Conservation (phyloP, 202 grass and related monocot species). For the Eragrostis tef region DNA sequence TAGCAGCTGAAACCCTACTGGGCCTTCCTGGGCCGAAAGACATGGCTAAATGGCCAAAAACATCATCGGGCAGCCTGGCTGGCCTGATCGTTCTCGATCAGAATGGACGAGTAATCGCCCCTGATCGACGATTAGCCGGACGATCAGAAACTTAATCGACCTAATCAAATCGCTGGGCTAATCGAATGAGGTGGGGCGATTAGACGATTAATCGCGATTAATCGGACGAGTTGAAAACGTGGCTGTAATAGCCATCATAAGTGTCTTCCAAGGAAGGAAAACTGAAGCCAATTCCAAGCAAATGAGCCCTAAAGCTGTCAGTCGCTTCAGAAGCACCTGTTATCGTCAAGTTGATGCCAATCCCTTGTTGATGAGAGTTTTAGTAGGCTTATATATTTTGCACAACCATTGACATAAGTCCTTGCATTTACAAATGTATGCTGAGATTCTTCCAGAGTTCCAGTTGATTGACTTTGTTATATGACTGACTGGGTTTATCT, state of each 20-base stretch:
- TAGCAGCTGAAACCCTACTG: too few relatives aligned
- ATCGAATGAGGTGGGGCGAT: too few relatives aligned
- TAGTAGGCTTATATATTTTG: not conserved
- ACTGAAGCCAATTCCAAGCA: not conserved
- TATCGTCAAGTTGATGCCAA: constrained; percentile 2
- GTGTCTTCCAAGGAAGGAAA: not conserved
- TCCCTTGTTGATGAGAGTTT: not conserved
- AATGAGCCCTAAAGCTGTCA: not conserved
- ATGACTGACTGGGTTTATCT: constrained; percentile 35
- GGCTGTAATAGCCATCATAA: not conserved
- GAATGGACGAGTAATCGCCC: too few relatives aligned
- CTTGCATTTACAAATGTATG: not conserved
- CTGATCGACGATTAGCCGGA: too few relatives aligned
- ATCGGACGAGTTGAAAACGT: too few relatives aligned
- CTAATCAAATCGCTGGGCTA: too few relatives aligned
- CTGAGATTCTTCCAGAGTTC: not conserved
- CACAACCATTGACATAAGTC: not conserved
- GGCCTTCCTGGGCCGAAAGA: too few relatives aligned
- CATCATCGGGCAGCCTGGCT: too few relatives aligned
- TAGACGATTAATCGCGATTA: too few relatives aligned
- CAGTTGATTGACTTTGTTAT: not conserved
- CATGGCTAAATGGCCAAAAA: too few relatives aligned
- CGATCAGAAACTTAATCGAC: too few relatives aligned
- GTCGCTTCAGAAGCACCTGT: not conserved
- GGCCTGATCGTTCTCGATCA: too few relatives aligned